These are phyloP conservation scores for Neoconidiobolus thromboides DNA, from an alignment of 371 early-diverging fungal genomes.

Conservation along the genomic window DNA sequence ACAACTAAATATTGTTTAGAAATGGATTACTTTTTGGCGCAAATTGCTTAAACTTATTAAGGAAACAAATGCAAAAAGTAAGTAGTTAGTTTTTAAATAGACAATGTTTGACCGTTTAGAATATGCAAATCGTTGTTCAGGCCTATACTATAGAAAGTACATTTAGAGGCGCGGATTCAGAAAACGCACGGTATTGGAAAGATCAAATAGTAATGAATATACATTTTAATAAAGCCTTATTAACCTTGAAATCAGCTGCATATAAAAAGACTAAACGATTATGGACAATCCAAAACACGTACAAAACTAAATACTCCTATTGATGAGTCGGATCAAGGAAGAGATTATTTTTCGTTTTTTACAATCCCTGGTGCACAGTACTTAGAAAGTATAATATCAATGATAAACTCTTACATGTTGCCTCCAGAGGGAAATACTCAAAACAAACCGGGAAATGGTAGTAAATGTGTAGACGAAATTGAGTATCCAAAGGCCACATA, in stretches of 20 bases:
- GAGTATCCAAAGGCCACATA: too few species aligned
- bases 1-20: background rate
- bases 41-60: background rate
- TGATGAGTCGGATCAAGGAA: background rate
- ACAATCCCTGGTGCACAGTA: background rate
- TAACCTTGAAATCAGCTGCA: background rate
- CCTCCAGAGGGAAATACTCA: too few species aligned
- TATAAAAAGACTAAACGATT: background rate
- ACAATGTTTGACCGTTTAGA: background rate
- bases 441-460: too few species aligned
- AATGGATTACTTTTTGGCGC: background rate
- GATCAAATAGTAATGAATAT: background rate
- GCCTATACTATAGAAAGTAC: slow-evolving; percentile 5
- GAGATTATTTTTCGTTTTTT: background rate
- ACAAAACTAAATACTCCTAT: background rate
- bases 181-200: slow-evolving; percentile 1
- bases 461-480: too few species aligned
- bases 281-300: background rate
- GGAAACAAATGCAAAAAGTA: slow-evolving; percentile 3
- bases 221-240: background rate
- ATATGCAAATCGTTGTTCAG: slow-evolving; percentile 7
- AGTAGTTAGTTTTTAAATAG: background rate
- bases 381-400: too few species aligned
- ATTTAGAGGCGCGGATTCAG: background rate
- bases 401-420: too few species aligned